These are phyloP conservation scores for Phoenix roebelenii DNA, from an alignment of 176 grass and related monocot species.

Conservation along the genomic window DNA sequence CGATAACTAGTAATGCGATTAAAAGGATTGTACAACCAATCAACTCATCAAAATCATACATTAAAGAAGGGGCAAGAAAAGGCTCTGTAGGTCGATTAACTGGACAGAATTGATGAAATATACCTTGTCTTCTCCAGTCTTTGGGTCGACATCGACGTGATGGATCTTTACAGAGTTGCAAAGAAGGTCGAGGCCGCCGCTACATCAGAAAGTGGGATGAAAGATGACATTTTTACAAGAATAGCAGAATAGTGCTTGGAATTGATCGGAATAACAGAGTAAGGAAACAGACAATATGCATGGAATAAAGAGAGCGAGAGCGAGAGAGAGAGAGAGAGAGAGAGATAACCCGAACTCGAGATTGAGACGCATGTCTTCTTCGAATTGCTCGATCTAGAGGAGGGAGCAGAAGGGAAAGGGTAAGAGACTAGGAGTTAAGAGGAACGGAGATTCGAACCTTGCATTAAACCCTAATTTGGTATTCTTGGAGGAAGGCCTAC, in stretches of 20 bases:
- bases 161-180: conserved; percentile 72
- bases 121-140: conserved; percentile 39
- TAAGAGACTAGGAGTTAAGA: no score
- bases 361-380: conserved; percentile 56
- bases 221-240: no score
- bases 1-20: conserved; percentile 20
- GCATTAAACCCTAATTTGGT: no score
- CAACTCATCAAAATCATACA: not conserved
- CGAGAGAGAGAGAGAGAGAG: not conserved
- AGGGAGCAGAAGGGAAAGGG: no score
- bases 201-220: conserved; percentile 25
- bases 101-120: no score
- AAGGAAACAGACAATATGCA: not conserved
- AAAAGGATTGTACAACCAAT: not conserved
- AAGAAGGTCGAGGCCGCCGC: conserved; percentile 84
- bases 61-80: not conserved
- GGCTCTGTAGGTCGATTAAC: no score
- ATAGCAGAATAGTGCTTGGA: no score
- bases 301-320: not conserved
- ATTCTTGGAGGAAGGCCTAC: no score
- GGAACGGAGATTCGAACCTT: no score
- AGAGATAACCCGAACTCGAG: conserved; percentile 74
- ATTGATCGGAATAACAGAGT: not conserved
- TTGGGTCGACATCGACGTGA: conserved; percentile 47
- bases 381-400: not conserved